These are phyloP conservation scores for Dioscorea zingiberensis DNA, from an alignment of 106 monocot species.

Conservation along the genomic window DNA sequence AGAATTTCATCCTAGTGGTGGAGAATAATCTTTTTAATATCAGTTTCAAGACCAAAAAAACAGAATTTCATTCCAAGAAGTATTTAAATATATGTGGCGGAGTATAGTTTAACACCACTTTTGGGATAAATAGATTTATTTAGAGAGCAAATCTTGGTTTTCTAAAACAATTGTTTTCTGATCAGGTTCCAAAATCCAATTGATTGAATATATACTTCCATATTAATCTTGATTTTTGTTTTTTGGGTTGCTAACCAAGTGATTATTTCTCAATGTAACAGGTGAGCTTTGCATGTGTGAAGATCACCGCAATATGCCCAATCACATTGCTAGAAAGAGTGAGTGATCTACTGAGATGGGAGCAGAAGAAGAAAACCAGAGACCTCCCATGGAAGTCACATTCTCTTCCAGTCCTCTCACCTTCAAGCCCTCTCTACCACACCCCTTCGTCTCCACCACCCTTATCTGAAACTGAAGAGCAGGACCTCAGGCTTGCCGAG, in stretches of 20 bases:
- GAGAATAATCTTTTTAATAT: no score
- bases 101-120: no score
- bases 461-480: constrained; percentile 43
- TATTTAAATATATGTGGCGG: no score
- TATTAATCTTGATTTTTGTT: not conserved
- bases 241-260: no score
- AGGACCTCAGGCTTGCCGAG: constrained; percentile 41
- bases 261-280: constrained; percentile 6
- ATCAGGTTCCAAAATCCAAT: no score
- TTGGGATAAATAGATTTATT: no score
- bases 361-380: constrained; percentile 38
- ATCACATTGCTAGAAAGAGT: constrained; percentile 66
- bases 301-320: constrained; percentile 88
- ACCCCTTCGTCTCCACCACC: constrained; percentile 42
- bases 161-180: no score
- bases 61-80: no score
- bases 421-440: constrained; percentile 65
- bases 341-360: constrained; percentile 74
- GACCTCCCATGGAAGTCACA: constrained; percentile 60
- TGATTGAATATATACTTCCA: no score
- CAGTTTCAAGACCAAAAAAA: no score
- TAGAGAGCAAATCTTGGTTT: no score
- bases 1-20: no score
- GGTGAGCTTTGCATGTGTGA: constrained; percentile 83
- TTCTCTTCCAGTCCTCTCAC: constrained; percentile 46